Evolutionary conservation across 768 basidiomycete genomes (phyloP).

Genomic region (Fibroporia radiculosa): DNA sequence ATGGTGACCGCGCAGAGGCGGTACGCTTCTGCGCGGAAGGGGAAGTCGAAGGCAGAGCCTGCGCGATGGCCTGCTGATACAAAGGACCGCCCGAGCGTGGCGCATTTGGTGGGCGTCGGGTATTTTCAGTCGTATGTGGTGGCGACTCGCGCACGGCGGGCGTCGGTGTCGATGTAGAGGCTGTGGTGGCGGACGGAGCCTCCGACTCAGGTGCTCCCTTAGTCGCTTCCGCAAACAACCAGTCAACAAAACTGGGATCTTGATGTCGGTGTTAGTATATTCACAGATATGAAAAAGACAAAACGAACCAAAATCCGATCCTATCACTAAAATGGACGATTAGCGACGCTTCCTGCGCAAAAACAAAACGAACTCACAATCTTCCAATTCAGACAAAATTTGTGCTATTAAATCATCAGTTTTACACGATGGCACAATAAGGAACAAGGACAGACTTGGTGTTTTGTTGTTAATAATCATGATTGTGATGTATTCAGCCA

Average conservation of each 20-base stretch:
- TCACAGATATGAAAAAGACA: slow-evolving; percentile 2
- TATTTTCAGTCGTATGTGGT: slow-evolving; percentile 28
- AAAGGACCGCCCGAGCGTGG: slow-evolving; percentile 46
- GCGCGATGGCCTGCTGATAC: slow-evolving; percentile 70
- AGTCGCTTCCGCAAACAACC: slow-evolving; percentile 77
- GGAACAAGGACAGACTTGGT: slow-evolving; percentile 38
- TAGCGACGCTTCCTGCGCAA: neutral
- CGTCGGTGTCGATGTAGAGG: slow-evolving; percentile 28
- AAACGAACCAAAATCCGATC: slow-evolving; percentile 67
- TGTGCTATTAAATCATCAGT: slow-evolving; percentile 44
- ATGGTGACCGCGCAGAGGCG: slow-evolving; percentile 56
- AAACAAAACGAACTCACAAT: slow-evolving; percentile 38
- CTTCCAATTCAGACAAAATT: slow-evolving; percentile 83
- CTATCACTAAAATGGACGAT: slow-evolving; percentile 44
- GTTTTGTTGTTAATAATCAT: slow-evolving; percentile 94
- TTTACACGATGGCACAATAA: neutral
- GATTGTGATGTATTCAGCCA: slow-evolving; percentile 93
- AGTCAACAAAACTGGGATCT: slow-evolving; percentile 83
- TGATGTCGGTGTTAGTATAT: slow-evolving; percentile 1
- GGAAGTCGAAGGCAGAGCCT: slow-evolving; percentile 45
- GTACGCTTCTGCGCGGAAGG: slow-evolving; percentile 53
- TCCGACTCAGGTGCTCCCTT: slow-evolving; percentile 57
- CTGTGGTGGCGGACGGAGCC: slow-evolving; percentile 28
- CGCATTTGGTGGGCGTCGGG: slow-evolving; percentile 38
- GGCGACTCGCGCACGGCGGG: slow-evolving; percentile 21